phyloP scores from a whole-genome alignment of 495 filamentous ascomycete genomes.

The Alectoria sarmentosa region DNA sequence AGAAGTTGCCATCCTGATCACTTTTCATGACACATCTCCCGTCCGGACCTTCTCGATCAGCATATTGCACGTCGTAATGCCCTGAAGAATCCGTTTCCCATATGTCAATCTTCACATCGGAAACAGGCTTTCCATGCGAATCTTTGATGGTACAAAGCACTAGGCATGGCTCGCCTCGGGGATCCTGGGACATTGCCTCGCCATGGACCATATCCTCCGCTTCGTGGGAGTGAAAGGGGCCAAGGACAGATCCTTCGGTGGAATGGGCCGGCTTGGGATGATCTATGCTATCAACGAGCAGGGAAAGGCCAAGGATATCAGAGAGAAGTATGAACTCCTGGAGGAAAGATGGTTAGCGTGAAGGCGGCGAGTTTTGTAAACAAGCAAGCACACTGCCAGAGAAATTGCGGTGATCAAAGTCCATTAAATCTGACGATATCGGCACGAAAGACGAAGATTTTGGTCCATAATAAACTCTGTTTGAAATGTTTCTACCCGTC shows the following conservation, averaged over 20 bases:
- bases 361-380: not conserved
- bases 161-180: constrained; percentile 62
- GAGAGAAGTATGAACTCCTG: constrained; percentile 94
- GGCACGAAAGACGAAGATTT: not conserved
- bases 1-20: constrained; percentile 66
- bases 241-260: constrained; percentile 85
- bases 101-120: constrained; percentile 73
- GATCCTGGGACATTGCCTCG: constrained; percentile 62
- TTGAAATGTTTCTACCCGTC: not conserved
- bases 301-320: constrained; percentile 81
- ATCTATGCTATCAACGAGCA: constrained; percentile 86
- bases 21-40: constrained; percentile 73
- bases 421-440: not conserved
- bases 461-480: not conserved
- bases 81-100: constrained; percentile 90
- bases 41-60: constrained; percentile 61
- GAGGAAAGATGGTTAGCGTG: not conserved
- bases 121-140: constrained; percentile 56
- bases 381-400: constrained; percentile 1
- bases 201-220: constrained; percentile 60
- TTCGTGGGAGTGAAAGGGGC: constrained; percentile 92
- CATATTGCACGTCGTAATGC: constrained; percentile 85
- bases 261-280: constrained; percentile 71
- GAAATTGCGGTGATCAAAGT: not conserved
- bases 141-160: constrained; percentile 72